Conservation (phyloP, 169 alveolate species). For the Plasmodium berghei region DNA sequence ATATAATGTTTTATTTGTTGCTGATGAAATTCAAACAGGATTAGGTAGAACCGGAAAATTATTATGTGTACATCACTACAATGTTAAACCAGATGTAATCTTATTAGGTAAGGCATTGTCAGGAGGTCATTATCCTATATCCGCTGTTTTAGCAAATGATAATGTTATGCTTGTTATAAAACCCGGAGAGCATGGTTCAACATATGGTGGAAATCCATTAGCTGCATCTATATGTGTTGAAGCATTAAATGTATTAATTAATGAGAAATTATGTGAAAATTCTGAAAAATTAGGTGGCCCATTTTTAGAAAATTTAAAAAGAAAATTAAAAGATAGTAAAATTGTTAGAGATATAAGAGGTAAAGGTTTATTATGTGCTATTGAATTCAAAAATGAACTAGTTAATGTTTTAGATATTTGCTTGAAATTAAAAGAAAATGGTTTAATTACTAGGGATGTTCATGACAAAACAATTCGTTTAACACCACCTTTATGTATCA, state of each 20-base stretch:
- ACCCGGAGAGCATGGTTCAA: constrained; percentile 96
- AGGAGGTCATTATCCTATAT: constrained; percentile 94
- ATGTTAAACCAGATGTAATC: constrained; percentile 91
- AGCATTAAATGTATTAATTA: constrained; percentile 89
- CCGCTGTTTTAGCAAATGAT: constrained; percentile 91
- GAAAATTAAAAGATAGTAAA: constrained; percentile 50
- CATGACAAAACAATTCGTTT: constrained; percentile 91
- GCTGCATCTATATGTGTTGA: constrained; percentile 91
- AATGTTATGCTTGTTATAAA: constrained; percentile 91
- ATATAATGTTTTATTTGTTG: constrained; percentile 82
- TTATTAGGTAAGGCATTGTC: constrained; percentile 92
- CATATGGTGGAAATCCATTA: constrained; percentile 91
- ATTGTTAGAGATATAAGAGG: constrained; percentile 72
- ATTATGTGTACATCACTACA: constrained; percentile 85
- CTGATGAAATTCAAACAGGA: constrained; percentile 95
- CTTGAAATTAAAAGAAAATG: constrained; percentile 84
- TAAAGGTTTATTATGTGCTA: constrained; percentile 92
- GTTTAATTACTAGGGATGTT: constrained; percentile 92
- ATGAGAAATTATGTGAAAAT: constrained; percentile 90
- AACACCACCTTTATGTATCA: constrained; percentile 93
- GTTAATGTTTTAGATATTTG: constrained; percentile 77
- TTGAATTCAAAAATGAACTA: constrained; percentile 85
- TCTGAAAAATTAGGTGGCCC: constrained; percentile 85
- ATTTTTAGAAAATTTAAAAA: constrained; percentile 79
- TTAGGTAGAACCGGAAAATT: constrained; percentile 94